These are phyloP conservation scores for Penicillium sp. DNA, from an alignment of 2,329 filamentous ascomycete genomes.

Conservation along the genomic window DNA sequence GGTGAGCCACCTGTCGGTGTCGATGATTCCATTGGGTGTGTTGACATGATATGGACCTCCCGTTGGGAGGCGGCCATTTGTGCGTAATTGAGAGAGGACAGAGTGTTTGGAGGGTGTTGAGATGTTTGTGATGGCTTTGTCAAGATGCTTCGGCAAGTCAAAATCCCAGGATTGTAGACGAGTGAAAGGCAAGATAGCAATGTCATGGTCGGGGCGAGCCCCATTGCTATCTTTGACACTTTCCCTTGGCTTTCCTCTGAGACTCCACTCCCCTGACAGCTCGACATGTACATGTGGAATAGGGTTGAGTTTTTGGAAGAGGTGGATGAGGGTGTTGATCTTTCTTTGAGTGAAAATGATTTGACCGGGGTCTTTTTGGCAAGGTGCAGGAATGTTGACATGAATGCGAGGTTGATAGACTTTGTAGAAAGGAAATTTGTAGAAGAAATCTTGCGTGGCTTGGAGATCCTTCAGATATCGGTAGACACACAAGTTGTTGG, in stretches of 20 bases:
- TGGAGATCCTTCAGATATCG: not conserved
- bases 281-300: not conserved
- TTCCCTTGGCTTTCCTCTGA: not conserved
- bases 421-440: no score
- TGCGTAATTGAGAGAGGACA: not conserved
- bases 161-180: conserved; percentile 1
- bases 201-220: conserved; percentile 3
- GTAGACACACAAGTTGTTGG: not conserved
- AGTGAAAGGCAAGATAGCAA: conserved; percentile 5
- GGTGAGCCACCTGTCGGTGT: not conserved
- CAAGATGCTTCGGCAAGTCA: not conserved
- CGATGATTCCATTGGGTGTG: not conserved
- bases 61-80: not conserved
- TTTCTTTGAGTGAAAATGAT: no score
- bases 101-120: not conserved
- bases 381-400: no score
- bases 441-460: not conserved
- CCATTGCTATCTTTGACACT: not conserved
- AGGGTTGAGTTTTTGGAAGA: no score
- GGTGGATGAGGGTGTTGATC: no score
- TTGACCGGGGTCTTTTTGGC: no score
- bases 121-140: not conserved
- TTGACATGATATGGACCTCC: not conserved
- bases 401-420: no score
- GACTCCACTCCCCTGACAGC: not conserved